Base-by-base conservation (phyloP, 495 filamentous ascomycete genomes). In the Lasiosphaeris hirsuta region DNA sequence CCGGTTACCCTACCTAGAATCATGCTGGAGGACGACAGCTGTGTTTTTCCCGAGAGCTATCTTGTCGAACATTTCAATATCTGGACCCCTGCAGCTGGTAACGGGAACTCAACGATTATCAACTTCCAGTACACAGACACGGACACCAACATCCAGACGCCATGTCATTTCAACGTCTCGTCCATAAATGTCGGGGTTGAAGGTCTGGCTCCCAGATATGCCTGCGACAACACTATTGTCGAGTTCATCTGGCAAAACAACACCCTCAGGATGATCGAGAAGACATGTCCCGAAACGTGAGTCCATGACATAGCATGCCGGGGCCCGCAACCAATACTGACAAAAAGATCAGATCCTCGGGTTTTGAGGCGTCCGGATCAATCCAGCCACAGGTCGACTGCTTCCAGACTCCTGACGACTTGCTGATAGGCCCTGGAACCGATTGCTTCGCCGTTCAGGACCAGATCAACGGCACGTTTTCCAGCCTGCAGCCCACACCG, bases 181-280 rank as follows among this genome's bases (percentile, higher is more conserved):
- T 69, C 69, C 14, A 19, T 41, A 19, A 72, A 63, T 23, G 53
- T 58, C 9, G 68, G 56, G 37, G 51, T 47, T 3, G n/a, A 44
- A 8, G 70, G 58, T 0, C 54, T 60, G 4, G 51, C 62, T 6
- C 45, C 62, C 1, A 51, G 67, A 57, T 63, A 62, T 57, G 33
- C 65, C 44, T 68, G 70, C 70, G 53, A 69, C 11, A 49, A 70
- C 54, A n/a, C 23, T 10, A 17, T 65, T 63, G 62, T 82, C 72
- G 15, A 79, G 57, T 70, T 84, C 78, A 69, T 83, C 74, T 60
- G 78, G 74, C 48, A 77, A n/a, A 23, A 79, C 62, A 14, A 69
- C 63, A 47, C 63, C 51, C 39, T 74, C 23, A 61, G 58, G 1
- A 11, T 74, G 40, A 60, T 72, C 36, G 72, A 74, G 65, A 56